Percentiles rank a stretch among this genome's conserved stretches.
phyloP scores from a whole-genome alignment of 768 basidiomycete genomes.

The Russula brevipes region DNA sequence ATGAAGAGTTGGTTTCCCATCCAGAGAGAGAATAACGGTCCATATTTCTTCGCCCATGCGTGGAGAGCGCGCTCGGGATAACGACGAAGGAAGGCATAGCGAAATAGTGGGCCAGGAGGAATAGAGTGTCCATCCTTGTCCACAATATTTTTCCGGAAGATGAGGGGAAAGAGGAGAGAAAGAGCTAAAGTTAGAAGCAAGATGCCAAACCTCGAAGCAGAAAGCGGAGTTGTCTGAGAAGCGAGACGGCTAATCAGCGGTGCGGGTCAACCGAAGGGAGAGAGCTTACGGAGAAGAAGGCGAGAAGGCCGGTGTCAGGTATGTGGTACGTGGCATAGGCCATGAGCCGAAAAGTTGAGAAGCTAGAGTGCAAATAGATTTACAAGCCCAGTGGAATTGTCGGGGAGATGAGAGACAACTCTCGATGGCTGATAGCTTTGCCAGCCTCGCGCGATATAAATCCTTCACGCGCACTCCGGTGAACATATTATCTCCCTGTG shows the following conservation, averaged over 20 bases:
- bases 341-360: neutral
- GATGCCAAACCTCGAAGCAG: neutral
- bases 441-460: neutral
- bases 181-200: conserved; percentile 2
- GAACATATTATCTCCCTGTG: neutral
- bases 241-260: neutral
- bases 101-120: conserved; percentile 27
- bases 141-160: conserved; percentile 25
- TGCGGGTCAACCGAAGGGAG: neutral
- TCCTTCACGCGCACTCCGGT: neutral
- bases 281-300: conserved; percentile 7
- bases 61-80: conserved; percentile 43
- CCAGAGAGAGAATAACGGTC: conserved; percentile 42
- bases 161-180: conserved; percentile 18
- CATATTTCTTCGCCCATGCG: conserved; percentile 41
- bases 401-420: neutral
- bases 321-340: neutral
- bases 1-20: conserved; percentile 48
- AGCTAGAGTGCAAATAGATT: conserved; percentile 2
- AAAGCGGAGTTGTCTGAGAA: neutral
- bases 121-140: conserved; percentile 28
- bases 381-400: neutral
- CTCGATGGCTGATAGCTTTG: neutral
- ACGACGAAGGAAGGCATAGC: conserved; percentile 37
- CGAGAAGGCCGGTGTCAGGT: neutral